These are phyloP conservation scores for Plantago ovata DNA, from an alignment of 257 asterid genomes.

Conservation along the genomic window DNA sequence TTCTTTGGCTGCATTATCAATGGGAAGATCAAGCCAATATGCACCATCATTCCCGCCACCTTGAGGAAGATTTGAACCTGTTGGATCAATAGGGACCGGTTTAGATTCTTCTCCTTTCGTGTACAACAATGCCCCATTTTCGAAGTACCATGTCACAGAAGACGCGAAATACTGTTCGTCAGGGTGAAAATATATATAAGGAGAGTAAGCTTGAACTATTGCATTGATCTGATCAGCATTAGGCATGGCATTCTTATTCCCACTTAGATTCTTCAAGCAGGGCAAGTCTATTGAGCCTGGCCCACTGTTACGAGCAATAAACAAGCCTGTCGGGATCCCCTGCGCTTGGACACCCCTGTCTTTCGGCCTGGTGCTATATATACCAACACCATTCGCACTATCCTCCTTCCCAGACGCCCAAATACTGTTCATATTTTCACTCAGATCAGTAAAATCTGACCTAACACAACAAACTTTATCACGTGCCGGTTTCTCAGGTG, in stretches of 20 bases:
- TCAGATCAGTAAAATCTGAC: constrained; percentile 33
- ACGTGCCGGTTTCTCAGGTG: constrained; percentile 42
- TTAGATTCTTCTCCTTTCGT: constrained; percentile 53
- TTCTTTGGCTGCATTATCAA: constrained; percentile 34
- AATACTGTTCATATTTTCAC: constrained; percentile 38
- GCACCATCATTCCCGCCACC: constrained; percentile 67
- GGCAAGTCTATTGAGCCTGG: constrained; percentile 21
- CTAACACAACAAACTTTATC: constrained; percentile 45
- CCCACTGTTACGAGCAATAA: constrained; percentile 36
- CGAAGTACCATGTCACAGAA: constrained; percentile 69
- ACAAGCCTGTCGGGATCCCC: constrained; percentile 57
- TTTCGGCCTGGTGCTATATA: constrained; percentile 45
- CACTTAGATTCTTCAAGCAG: constrained; percentile 47
- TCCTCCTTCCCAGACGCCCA: constrained; percentile 41
- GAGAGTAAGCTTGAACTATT: constrained; percentile 46
- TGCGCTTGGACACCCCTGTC: constrained; percentile 38
- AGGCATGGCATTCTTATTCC: constrained; percentile 47
- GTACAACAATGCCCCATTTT: constrained; percentile 66
- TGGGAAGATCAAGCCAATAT: constrained; percentile 76
- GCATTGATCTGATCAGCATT: constrained; percentile 49
- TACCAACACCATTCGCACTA: constrained; percentile 21
- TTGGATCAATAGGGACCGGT: constrained; percentile 35
- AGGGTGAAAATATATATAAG: constrained; percentile 60
- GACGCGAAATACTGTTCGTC: constrained; percentile 64
- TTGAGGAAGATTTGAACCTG: constrained; percentile 71